Percentiles rank a stretch among this genome's conserved stretches.
Evolutionary conservation across 208 protist genomes (phyloP).

Genomic region (Acanthamoeba lenticulata): DNA sequence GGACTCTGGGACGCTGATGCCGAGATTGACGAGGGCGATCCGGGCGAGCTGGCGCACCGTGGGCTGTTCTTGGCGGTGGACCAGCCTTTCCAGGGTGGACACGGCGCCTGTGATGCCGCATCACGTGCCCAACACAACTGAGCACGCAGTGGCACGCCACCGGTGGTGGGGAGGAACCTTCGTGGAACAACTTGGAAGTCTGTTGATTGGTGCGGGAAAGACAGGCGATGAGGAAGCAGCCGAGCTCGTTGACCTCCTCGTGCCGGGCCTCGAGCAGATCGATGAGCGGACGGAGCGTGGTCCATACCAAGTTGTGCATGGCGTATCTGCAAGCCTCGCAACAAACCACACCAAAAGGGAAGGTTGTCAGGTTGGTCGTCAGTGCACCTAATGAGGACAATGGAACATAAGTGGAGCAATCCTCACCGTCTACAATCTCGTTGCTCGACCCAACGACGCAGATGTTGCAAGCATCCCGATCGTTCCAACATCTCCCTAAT

Average conservation of each 20-base stretch:
- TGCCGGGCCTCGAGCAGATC: background rate
- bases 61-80: background rate
- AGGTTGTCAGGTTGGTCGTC: background rate
- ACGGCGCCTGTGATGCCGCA: background rate
- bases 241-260: constrained; percentile 7
- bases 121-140: background rate
- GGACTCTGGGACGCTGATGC: background rate
- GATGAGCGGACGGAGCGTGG: background rate
- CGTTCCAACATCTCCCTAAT: background rate
- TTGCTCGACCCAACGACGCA: background rate
- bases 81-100: background rate
- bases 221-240: constrained; percentile 23
- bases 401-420: too few species aligned
- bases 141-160: background rate
- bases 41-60: background rate
- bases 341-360: background rate
- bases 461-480: background rate
- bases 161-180: background rate
- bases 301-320: constrained; percentile 37
- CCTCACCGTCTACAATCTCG: background rate
- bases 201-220: constrained; percentile 31
- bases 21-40: background rate
- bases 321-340: background rate
- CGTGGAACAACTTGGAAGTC: constrained; percentile 13
- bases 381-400: background rate